Evolutionary conservation across 2,329 filamentous ascomycete genomes (phyloP).

Genomic region (Scedosporium apiospermum): DNA sequence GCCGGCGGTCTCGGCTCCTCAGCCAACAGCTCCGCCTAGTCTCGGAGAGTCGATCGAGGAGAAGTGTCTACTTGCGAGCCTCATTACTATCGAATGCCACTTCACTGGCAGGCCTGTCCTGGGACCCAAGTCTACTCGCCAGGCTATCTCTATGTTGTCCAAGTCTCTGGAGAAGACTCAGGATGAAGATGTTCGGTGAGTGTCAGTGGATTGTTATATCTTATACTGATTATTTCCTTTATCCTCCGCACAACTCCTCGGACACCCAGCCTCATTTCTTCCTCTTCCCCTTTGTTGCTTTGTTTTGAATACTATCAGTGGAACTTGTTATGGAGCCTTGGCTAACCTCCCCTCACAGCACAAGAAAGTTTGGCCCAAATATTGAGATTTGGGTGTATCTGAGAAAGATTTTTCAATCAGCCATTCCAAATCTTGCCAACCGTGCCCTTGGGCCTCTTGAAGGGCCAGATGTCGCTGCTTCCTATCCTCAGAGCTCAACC

Average conservation of each 20-base stretch:
- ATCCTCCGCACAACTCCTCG: background rate
- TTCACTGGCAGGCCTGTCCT: slow-evolving; percentile 48
- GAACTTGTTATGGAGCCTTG: too few relatives aligned
- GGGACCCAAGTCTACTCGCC: slow-evolving; percentile 42
- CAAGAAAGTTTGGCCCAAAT: slow-evolving; percentile 51
- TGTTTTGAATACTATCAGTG: too few relatives aligned
- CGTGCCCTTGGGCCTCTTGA: slow-evolving; percentile 46
- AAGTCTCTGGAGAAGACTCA: slow-evolving; percentile 57
- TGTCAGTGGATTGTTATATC: background rate
- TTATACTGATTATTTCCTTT: background rate
- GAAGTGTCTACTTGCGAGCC: slow-evolving; percentile 48
- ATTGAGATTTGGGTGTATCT: slow-evolving; percentile 58
- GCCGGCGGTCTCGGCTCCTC: slow-evolving; percentile 25
- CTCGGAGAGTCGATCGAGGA: slow-evolving; percentile 50
- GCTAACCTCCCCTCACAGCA: background rate
- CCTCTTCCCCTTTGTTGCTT: too few relatives aligned
- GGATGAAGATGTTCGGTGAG: slow-evolving; percentile 50
- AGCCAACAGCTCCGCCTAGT: slow-evolving; percentile 19
- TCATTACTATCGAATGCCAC: slow-evolving; percentile 54
- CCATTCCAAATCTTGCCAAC: slow-evolving; percentile 50
- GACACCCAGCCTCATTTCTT: too few relatives aligned
- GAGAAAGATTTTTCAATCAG: slow-evolving; percentile 50
- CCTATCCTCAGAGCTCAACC: slow-evolving; percentile 51
- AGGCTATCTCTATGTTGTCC: slow-evolving; percentile 47
- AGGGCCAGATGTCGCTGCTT: slow-evolving; percentile 41